A percentile compares a stretch with the other conserved stretches of the same genome.
Evolutionary conservation across 176 grass and related monocot genomes (phyloP).

Genomic region (Triticum turgidum): DNA sequence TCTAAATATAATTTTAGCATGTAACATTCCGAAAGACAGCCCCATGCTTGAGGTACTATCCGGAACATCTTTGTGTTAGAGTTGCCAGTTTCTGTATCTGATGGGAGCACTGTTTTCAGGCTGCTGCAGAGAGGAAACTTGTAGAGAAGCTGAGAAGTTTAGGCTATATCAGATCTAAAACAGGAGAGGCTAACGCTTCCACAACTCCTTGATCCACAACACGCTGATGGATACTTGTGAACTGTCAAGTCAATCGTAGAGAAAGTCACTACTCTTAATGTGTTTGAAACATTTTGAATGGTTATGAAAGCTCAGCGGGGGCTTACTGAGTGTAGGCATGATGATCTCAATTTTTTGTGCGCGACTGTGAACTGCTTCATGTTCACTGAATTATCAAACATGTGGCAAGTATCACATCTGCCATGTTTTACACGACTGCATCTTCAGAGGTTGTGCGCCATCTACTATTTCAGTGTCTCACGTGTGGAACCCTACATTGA

Average conservation of each 20-base stretch:
- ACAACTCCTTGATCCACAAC: background rate
- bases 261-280: background rate
- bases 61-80: background rate
- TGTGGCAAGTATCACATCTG: background rate
- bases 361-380: background rate
- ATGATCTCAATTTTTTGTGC: background rate
- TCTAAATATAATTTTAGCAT: slow-evolving; percentile 73
- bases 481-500: background rate
- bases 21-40: slow-evolving; percentile 88
- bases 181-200: slow-evolving; percentile 18
- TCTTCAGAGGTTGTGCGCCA: background rate
- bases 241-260: background rate
- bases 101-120: slow-evolving; percentile 43
- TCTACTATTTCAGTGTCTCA: background rate
- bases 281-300: background rate
- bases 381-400: background rate
- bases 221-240: background rate
- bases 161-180: slow-evolving; percentile 50
- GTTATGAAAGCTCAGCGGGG: background rate
- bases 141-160: slow-evolving; percentile 70
- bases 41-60: slow-evolving; percentile 75
- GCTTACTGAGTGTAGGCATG: background rate
- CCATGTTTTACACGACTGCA: background rate
- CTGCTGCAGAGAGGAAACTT: slow-evolving; percentile 77
- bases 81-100: background rate